phyloP scores from a whole-genome alignment of 2,329 filamentous ascomycete species.

The Trichocomaceae sp. region DNA sequence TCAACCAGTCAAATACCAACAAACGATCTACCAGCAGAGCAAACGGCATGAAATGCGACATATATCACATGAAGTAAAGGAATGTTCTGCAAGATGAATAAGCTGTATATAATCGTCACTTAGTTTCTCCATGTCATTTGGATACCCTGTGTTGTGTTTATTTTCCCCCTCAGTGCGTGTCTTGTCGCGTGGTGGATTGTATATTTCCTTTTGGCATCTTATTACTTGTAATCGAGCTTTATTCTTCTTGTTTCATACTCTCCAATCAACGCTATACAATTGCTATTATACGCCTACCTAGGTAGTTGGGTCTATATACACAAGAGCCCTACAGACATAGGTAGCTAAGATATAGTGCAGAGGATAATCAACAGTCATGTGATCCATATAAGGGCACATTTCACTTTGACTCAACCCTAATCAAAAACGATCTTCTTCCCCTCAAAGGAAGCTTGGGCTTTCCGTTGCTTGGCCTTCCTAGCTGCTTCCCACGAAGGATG shows the following conservation, averaged over 20 bases:
- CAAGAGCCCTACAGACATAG: neutral
- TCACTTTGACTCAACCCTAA: constrained; percentile 24
- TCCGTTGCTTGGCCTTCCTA: constrained; percentile 54
- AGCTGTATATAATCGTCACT: constrained; percentile 1
- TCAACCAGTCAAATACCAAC: constrained; percentile 2
- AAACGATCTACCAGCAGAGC: neutral
- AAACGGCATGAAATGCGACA: neutral
- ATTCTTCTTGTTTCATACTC: neutral
- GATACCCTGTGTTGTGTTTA: neutral
- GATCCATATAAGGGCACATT: neutral
- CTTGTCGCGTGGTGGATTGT: neutral
- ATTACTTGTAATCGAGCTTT: neutral
- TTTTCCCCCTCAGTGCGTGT: neutral
- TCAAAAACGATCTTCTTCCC: constrained; percentile 61
- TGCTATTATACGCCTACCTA: neutral
- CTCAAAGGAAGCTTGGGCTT: constrained; percentile 44
- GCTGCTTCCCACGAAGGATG: constrained; percentile 62
- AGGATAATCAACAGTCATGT: neutral
- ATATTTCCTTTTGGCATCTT: neutral
- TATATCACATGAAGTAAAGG: neutral
- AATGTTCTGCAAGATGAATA: neutral
- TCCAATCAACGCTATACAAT: neutral
- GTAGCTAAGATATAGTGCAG: neutral
- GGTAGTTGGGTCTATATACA: neutral
- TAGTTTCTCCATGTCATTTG: neutral